Conservation (phyloP, 202 grass and related monocot species). For the Thinopyrum obtusiflorum region DNA sequence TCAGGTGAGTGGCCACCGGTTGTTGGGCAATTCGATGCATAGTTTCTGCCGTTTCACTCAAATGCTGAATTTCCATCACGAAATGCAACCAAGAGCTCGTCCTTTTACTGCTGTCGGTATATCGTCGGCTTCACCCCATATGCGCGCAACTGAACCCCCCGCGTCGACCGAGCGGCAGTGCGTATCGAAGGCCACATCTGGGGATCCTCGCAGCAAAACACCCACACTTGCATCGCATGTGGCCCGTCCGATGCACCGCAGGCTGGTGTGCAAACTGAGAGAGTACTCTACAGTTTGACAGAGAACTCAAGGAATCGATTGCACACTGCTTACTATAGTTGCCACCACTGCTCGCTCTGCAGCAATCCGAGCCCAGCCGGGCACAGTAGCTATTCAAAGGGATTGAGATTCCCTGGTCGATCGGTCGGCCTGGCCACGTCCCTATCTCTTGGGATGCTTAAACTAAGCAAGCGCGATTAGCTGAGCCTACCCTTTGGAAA, state of each 20-base stretch:
- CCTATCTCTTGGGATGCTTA: constrained; percentile 36
- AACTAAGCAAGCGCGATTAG: constrained; percentile 30
- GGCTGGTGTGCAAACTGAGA: not conserved
- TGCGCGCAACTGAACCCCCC: no score
- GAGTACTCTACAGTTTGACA: no score
- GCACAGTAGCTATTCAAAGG: not conserved
- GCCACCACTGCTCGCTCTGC: not conserved
- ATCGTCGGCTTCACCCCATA: no score
- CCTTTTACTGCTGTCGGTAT: not conserved
- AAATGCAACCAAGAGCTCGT: not conserved
- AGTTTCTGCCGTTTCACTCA: not conserved
- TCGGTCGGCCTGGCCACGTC: no score
- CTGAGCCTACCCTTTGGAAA: constrained; percentile 24
- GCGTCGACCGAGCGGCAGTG: not conserved
- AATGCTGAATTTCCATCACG: not conserved
- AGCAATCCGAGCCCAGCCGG: not conserved
- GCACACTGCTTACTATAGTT: not conserved
- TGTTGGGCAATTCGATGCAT: not conserved
- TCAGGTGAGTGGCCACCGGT: not conserved
- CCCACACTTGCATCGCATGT: no score
- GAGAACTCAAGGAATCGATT: not conserved
- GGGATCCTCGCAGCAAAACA: not conserved
- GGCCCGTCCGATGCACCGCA: not conserved
- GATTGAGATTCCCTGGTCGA: not conserved
- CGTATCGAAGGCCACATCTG: not conserved